Evolutionary conservation across 176 grass and related monocot species (phyloP).

Genomic region (Rhipidocladum racemiflorum): DNA sequence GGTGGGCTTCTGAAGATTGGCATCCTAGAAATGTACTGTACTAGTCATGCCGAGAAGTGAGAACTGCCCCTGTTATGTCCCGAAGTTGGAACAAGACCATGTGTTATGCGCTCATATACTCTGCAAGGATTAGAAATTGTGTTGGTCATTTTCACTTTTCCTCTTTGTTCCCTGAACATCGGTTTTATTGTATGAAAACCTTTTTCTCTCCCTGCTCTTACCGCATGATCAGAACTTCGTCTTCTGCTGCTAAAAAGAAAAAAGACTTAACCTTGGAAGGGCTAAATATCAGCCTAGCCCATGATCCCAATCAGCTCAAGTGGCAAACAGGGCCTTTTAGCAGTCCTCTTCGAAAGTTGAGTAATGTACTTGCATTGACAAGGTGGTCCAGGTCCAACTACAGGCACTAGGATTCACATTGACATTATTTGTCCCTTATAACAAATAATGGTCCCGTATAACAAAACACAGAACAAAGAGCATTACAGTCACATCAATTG

Average conservation of each 20-base stretch:
- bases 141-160: not conserved
- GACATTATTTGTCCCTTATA: too few relatives aligned
- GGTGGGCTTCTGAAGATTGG: not conserved
- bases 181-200: too few relatives aligned
- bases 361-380: too few relatives aligned
- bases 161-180: too few relatives aligned
- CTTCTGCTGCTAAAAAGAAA: not conserved
- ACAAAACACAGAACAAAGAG: too few relatives aligned
- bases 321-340: too few relatives aligned
- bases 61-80: not conserved
- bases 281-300: not conserved
- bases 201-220: not conserved
- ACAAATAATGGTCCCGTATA: too few relatives aligned
- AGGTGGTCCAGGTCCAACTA: too few relatives aligned
- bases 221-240: not conserved
- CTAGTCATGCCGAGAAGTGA: not conserved
- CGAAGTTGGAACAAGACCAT: not conserved
- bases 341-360: too few relatives aligned
- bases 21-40: not conserved
- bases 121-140: not conserved
- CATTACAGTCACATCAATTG: too few relatives aligned
- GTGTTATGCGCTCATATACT: not conserved
- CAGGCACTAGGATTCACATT: too few relatives aligned
- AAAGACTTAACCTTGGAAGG: not conserved
- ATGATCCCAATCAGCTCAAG: too few relatives aligned